Conservation (phyloP, 2,329 filamentous ascomycete species). For the Claviceps fusiformis region DNA sequence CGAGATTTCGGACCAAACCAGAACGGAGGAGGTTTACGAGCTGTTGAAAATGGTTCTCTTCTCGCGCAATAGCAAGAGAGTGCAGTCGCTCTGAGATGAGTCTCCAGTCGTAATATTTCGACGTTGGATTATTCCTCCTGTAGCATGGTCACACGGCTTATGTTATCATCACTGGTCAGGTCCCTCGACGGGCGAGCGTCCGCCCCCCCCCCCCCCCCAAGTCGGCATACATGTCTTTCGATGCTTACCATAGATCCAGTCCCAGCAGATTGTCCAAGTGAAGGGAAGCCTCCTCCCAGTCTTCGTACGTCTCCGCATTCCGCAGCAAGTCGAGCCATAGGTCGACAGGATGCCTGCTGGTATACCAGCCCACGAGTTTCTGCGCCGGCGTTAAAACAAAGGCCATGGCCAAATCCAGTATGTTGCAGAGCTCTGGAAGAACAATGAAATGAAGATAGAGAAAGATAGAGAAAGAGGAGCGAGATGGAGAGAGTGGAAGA, state of each 20-base stretch:
- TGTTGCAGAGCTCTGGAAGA: conserved; percentile 6
- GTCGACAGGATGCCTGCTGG: conserved; percentile 47
- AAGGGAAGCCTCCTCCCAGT: conserved; percentile 76
- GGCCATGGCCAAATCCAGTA: conserved; percentile 5
- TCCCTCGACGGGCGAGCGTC: too few relatives aligned
- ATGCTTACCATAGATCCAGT: conserved; percentile 59
- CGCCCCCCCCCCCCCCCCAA: too few relatives aligned
- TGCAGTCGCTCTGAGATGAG: conserved; percentile 68
- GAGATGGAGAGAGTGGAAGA: not conserved
- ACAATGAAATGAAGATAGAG: not conserved
- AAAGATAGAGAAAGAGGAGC: not conserved
- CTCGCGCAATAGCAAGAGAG: conserved; percentile 54
- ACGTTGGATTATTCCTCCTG: conserved; percentile 71
- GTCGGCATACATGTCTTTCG: not conserved
- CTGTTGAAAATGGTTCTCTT: conserved; percentile 57
- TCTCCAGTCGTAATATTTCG: conserved; percentile 72
- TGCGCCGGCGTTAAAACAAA: conserved; percentile 24
- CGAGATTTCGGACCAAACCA: conserved; percentile 71
- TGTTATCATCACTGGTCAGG: not conserved
- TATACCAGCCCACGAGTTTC: conserved; percentile 57
- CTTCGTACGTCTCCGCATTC: conserved; percentile 59
- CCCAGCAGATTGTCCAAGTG: conserved; percentile 72
- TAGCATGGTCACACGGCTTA: not conserved
- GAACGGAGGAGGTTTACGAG: conserved; percentile 71
- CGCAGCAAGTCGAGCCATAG: conserved; percentile 52